A percentile compares a stretch with the other conserved stretches of the same genome.
Evolutionary conservation across 2,329 filamentous ascomycete genomes (phyloP).

Genomic region (Colletotrichum costaricense): DNA sequence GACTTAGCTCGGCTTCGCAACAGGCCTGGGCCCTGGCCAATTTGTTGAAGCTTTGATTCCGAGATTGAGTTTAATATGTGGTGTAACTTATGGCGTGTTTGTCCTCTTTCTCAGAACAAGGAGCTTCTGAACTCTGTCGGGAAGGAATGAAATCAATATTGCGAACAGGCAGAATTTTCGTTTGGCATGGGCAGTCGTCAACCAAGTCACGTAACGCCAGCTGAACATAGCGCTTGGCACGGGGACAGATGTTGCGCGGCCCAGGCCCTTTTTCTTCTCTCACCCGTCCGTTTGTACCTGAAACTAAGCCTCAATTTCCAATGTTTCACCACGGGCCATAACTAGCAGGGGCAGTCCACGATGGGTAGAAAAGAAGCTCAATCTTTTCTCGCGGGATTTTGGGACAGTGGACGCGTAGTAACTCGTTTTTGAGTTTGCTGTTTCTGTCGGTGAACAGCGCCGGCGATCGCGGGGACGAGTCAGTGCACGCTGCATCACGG

Average conservation of each 20-base stretch:
- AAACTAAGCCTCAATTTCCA: constrained; percentile 18
- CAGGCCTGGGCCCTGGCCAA: background rate
- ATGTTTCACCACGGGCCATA: constrained; percentile 6
- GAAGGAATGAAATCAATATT: background rate
- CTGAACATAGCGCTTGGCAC: background rate
- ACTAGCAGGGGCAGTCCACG: constrained; percentile 6
- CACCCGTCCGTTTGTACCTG: constrained; percentile 6
- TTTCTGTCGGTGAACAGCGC: background rate
- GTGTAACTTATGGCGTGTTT: background rate
- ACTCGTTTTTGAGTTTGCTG: background rate
- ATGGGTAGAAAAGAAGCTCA: background rate
- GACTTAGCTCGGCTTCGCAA: background rate
- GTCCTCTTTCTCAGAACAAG: background rate
- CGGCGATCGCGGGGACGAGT: background rate
- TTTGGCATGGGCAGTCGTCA: background rate
- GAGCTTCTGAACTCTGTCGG: background rate
- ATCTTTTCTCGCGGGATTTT: background rate
- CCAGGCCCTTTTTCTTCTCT: background rate
- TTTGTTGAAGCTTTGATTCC: background rate
- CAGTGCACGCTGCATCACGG: background rate
- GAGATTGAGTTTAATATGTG: background rate
- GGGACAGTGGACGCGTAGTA: background rate
- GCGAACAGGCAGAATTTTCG: background rate
- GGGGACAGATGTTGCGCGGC: background rate
- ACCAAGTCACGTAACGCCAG: background rate